Percentiles rank a stretch among this genome's conserved stretches.
These are phyloP conservation scores for Kodamaea neixiangensis DNA, from an alignment of 805 yeast genomes.

Conservation along the genomic window DNA sequence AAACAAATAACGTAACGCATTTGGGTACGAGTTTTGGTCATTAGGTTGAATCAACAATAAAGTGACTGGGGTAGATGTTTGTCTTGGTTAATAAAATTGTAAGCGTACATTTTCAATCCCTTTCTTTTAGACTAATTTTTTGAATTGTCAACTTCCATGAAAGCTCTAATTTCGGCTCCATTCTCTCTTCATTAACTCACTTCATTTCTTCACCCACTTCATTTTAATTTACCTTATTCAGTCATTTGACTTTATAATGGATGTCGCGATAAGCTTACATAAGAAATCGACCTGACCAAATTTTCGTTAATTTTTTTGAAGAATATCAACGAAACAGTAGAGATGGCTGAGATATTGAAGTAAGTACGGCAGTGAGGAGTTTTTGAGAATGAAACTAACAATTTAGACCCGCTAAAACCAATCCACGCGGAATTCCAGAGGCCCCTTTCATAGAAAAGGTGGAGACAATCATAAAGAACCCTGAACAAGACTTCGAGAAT, in stretches of 20 bases:
- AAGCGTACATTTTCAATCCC: neutral
- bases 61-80: neutral
- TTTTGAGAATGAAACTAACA: slow-evolving; percentile 3
- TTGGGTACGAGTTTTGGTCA: neutral
- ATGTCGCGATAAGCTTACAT: neutral
- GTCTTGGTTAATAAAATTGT: neutral
- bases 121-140: neutral
- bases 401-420: slow-evolving; percentile 57
- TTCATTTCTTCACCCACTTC: no score
- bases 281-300: neutral
- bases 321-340: neutral
- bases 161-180: neutral
- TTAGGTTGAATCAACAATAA: neutral
- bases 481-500: slow-evolving; percentile 64
- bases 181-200: no score
- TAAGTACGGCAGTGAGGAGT: slow-evolving; percentile 4
- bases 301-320: neutral
- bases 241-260: neutral
- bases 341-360: slow-evolving; percentile 15
- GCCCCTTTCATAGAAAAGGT: slow-evolving; percentile 92
- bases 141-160: neutral
- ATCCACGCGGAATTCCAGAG: slow-evolving; percentile 95
- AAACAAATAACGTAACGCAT: neutral
- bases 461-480: slow-evolving; percentile 66
- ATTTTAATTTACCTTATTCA: no score